Evolutionary conservation across 495 filamentous ascomycete genomes (phyloP).

Genomic region (Talaromyces liani): DNA sequence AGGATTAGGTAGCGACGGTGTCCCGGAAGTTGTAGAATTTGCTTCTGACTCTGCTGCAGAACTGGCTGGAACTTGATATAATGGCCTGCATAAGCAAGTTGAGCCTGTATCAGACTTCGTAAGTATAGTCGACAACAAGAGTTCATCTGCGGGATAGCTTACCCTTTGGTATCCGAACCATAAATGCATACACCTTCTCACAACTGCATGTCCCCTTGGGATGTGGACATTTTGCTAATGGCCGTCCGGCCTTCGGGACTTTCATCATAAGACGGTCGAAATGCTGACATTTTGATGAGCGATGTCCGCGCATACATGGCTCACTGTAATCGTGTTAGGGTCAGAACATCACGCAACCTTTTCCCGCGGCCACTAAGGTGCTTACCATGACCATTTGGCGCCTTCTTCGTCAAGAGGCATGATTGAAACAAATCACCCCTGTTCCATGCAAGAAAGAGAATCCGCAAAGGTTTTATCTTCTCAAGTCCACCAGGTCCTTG

Average conservation of each 20-base stretch:
- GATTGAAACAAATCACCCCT: neutral
- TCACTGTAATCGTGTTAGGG: slow-evolving; percentile 41
- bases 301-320: slow-evolving; percentile 80
- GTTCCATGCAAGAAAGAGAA: neutral
- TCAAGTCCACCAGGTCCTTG: neutral
- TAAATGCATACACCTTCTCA: slow-evolving; percentile 41
- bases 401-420: slow-evolving; percentile 45
- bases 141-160: neutral
- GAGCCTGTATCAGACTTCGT: slow-evolving; percentile 19
- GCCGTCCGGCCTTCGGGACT: slow-evolving; percentile 74
- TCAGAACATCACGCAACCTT: neutral
- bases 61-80: slow-evolving; percentile 29
- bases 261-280: slow-evolving; percentile 66
- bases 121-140: neutral
- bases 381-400: slow-evolving; percentile 47
- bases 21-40: slow-evolving; percentile 11
- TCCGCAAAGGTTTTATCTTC: neutral
- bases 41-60: slow-evolving; percentile 5
- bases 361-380: slow-evolving; percentile 1
- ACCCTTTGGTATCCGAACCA: slow-evolving; percentile 47
- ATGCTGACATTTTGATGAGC: slow-evolving; percentile 78
- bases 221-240: slow-evolving; percentile 70
- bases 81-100: slow-evolving; percentile 32
- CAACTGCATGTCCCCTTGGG: slow-evolving; percentile 55
- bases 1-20: slow-evolving; percentile 8